Evolutionary conservation across 371 early-diverging fungal species (phyloP).

Genomic region (Lichtheimia hyalospora): DNA sequence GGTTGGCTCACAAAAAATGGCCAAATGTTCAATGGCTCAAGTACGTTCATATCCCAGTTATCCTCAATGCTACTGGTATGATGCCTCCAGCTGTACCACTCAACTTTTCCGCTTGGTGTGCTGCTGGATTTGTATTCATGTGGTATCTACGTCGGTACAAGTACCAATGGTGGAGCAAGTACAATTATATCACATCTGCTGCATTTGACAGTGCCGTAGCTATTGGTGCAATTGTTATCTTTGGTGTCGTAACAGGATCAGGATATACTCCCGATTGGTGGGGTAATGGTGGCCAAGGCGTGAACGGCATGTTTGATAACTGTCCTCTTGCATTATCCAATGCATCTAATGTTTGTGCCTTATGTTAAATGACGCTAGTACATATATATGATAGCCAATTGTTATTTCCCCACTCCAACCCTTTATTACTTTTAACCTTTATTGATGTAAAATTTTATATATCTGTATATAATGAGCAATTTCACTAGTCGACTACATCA

Average conservation of each 20-base stretch:
- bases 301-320: constrained; percentile 24
- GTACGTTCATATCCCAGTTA: constrained; percentile 63
- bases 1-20: constrained; percentile 42
- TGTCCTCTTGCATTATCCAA: constrained; percentile 34
- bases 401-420: not conserved
- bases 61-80: constrained; percentile 64
- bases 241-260: constrained; percentile 34
- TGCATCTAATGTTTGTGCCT: constrained; percentile 55
- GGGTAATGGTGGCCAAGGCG: constrained; percentile 35
- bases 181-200: constrained; percentile 75
- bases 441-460: not conserved
- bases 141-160: constrained; percentile 53
- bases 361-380: constrained; percentile 56
- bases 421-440: not conserved
- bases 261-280: constrained; percentile 35
- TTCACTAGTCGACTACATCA: too few relatives aligned
- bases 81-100: constrained; percentile 69
- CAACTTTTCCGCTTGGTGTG: constrained; percentile 65
- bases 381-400: not conserved
- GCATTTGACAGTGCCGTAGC: constrained; percentile 73
- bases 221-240: constrained; percentile 48
- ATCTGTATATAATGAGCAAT: too few relatives aligned
- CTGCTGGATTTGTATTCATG: constrained; percentile 66
- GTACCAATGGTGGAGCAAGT: constrained; percentile 67
- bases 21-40: constrained; percentile 54